Conservation (phyloP, 495 filamentous ascomycete genomes). For the Pyrenopolyporus hunteri region DNA sequence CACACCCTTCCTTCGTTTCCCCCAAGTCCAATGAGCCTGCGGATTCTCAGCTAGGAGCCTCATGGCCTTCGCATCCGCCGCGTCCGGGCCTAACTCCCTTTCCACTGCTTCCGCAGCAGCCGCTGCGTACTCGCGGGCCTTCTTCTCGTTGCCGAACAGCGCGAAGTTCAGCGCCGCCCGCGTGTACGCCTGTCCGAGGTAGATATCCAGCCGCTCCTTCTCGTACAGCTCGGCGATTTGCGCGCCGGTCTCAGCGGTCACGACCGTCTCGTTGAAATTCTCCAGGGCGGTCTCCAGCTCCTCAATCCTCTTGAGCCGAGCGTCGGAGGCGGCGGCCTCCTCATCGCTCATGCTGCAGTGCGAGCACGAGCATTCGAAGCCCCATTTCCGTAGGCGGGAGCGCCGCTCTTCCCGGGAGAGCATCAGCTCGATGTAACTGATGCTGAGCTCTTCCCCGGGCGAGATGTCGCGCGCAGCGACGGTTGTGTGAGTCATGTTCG, state of each 20-base stretch:
- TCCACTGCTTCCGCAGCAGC: conserved; percentile 43
- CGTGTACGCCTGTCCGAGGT: conserved; percentile 47
- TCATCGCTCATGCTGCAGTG: conserved; percentile 40
- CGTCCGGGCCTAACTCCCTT: conserved; percentile 43
- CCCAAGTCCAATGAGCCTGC: conserved; percentile 42
- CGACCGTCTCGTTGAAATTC: conserved; percentile 36
- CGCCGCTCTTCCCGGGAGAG: conserved; percentile 42
- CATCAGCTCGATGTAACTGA: conserved; percentile 49
- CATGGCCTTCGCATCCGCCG: conserved; percentile 46
- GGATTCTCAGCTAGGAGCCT: conserved; percentile 43
- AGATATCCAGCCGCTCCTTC: conserved; percentile 45
- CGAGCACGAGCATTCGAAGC: conserved; percentile 49
- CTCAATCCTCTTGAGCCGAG: conserved; percentile 43
- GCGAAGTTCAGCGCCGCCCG: conserved; percentile 51
- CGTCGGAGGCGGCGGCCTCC: conserved; percentile 43
- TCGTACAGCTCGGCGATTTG: conserved; percentile 44
- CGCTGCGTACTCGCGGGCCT: conserved; percentile 42
- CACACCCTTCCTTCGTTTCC: conserved; percentile 19
- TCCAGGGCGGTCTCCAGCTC: conserved; percentile 46
- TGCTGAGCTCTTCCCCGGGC: conserved; percentile 49
- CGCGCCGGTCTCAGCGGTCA: conserved; percentile 45
- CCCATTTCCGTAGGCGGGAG: conserved; percentile 45
- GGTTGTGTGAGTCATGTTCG: conserved; percentile 47
- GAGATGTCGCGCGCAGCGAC: conserved; percentile 50
- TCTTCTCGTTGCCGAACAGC: conserved; percentile 49